These are phyloP conservation scores for Candida qinlingensis DNA, from an alignment of 805 yeast species.

Conservation along the genomic window DNA sequence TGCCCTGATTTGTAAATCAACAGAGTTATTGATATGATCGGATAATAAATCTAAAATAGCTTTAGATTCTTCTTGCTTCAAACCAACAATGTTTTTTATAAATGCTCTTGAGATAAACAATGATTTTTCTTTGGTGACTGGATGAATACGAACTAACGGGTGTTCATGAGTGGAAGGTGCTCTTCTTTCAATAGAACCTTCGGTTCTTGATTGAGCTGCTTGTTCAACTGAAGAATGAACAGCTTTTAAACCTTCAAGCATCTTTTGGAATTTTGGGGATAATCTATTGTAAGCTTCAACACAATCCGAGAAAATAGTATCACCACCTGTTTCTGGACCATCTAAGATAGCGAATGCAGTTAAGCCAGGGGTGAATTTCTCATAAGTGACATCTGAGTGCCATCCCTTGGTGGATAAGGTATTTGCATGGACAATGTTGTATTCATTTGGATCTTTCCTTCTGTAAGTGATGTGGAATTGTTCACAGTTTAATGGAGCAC, in stretches of 20 bases:
- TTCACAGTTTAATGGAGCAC: constrained; percentile 56
- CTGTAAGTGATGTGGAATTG: constrained; percentile 61
- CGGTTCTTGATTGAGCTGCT: constrained; percentile 47
- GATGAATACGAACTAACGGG: constrained; percentile 69
- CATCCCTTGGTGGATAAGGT: constrained; percentile 32
- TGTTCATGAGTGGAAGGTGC: constrained; percentile 53
- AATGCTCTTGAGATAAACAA: constrained; percentile 56
- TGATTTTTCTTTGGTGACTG: constrained; percentile 60
- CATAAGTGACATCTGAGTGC: constrained; percentile 76
- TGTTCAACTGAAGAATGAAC: constrained; percentile 69
- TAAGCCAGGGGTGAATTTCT: constrained; percentile 65
- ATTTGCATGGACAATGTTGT: constrained; percentile 25
- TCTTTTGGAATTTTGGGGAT: constrained; percentile 57
- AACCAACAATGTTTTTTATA: constrained; percentile 61
- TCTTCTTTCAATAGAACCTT: constrained; percentile 65
- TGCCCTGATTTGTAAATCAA: constrained; percentile 67
- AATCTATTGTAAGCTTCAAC: constrained; percentile 67
- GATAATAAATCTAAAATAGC: constrained; percentile 52
- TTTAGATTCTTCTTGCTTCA: constrained; percentile 69
- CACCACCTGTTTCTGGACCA: constrained; percentile 64
- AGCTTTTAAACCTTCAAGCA: constrained; percentile 57
- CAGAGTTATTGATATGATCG: constrained; percentile 44
- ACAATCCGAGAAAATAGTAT: constrained; percentile 71
- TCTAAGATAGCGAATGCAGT: constrained; percentile 64
- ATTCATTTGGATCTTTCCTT: constrained; percentile 32